A percentile compares a stretch with the other conserved stretches of the same genome.
phyloP scores from a whole-genome alignment of 768 basidiomycete species.

The Chalciporus piperatus region DNA sequence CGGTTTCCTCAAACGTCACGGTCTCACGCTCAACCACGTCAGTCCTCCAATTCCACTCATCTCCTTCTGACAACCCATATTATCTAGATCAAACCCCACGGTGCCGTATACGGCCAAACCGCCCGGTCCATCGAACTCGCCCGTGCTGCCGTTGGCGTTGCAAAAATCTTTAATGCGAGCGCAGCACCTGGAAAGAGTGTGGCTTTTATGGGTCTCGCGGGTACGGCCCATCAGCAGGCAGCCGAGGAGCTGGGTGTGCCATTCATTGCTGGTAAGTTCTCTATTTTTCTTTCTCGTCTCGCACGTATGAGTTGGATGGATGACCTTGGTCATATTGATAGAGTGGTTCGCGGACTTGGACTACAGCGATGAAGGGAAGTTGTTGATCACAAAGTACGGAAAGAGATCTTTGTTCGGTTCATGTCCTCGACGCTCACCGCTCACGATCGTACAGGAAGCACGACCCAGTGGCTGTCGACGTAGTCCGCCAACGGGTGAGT shows the following conservation, averaged over 20 bases:
- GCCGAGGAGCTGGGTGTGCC: constrained; percentile 51
- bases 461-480: constrained; percentile 41
- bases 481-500: constrained; percentile 44
- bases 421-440: background rate
- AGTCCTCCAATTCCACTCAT: constrained; percentile 8
- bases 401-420: background rate
- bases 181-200: constrained; percentile 29
- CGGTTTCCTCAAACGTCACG: constrained; percentile 56
- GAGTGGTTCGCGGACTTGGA: constrained; percentile 71
- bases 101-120: constrained; percentile 59
- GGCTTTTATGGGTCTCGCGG: constrained; percentile 61
- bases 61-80: background rate
- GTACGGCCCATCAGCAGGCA: constrained; percentile 58
- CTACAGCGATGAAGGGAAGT: constrained; percentile 52
- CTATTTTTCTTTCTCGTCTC: background rate
- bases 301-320: background rate
- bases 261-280: constrained; percentile 54
- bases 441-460: constrained; percentile 45
- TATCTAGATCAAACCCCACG: constrained; percentile 57
- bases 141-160: constrained; percentile 50
- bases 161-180: constrained; percentile 45
- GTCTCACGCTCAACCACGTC: constrained; percentile 55
- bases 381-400: constrained; percentile 55
- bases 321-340: constrained; percentile 26
- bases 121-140: constrained; percentile 55